Evolutionary conservation across 495 filamentous ascomycete genomes (phyloP), one percentile per base, ranked within the genome.

Genomic region (Talaromyces thailandensis): DNA sequence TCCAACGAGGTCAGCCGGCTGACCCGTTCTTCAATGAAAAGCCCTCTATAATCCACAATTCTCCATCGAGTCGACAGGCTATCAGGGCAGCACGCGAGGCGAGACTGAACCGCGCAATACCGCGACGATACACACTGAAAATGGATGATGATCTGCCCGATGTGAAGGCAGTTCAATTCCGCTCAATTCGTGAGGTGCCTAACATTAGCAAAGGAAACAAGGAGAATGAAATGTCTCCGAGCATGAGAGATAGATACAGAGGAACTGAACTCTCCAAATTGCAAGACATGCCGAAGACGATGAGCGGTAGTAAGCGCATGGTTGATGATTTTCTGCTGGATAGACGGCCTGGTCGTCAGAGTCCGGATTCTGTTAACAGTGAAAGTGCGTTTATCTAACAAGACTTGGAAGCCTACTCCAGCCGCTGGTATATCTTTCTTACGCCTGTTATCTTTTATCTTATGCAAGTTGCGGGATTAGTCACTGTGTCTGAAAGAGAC

Each of bases 281-380:
- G 6, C 66, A 70, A 45, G 70, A 67, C 16, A 31, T 63, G 28
- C 67, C 67, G 35, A 66, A 71, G 0, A 67, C 71, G 0, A 71
- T 82, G 16, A 81, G 81, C 26, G 82, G 79, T 16, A 40, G 35
- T 66, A 80, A 82, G 65, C 75, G 69, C 61, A 85, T 87, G 81
- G 83, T 86, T 24, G 82, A 87, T 58, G 63, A 81, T 62, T 86
- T 86, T 65, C 68, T 88, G 66, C 79, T 77, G 52, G 84, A 79
- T 62, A 75, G 82, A 28, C 77, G 82, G 21, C 51, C 11, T 11
- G 51, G 51, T 14, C 48, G 48, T 25, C 23, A 25, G 23, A 55
- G 23, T 55, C 35, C 35, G 4, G 14, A 40, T 40, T 28, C 51
- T 26, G 7, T 14, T n/a, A 28, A 23, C 24, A 28, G 51, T 26